Evolutionary conservation across 2,329 filamentous ascomycete species (phyloP), one percentile per base, ranked within the genome.

Genomic region (Ophiostoma sp.): DNA sequence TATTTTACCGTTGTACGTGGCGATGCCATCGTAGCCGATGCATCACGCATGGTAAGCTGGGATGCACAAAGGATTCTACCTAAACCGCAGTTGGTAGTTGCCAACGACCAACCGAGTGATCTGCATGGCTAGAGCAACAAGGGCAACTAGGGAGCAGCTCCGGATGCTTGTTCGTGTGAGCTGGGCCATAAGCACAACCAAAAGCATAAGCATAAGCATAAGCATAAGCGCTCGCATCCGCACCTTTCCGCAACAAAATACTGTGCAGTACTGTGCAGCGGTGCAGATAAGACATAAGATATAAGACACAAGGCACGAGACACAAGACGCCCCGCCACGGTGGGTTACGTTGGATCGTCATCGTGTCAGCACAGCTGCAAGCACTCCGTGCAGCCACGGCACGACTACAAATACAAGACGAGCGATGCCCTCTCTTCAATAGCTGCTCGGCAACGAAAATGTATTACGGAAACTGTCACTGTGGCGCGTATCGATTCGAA

Each of bases 401-500:
- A 27, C 49, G 49, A 12, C 49, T 55, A n/a, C 12, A 18, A 49
- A 12, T 11, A 55, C 7, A 9, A 55, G n/a, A 27, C 49, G 27
- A 27, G n/a, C 5, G 1, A 9, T 11, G 14, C 12, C 49, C 8
- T 9, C 6, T 4, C 8, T 9, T 1, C n/a, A 1, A 9, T 11
- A 27, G 27, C 3, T 1, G 27, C 18, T 27, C n/a, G 49, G 11
- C 16, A 55, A 55, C 18, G 7, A 55, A n/a, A 27, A 71, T 70
- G 68, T 47, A 27, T 9, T 47, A 62, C 36, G 70, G 69, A 36
- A 71, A 69, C 44, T 71, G 70, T 16, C 70, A 71, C 47, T 71
- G 70, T 7, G 70, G 70, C 1, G 45, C 58, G 16, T 68, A 70
- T 45, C 70, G 70, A 12, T 71, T 70, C 42, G 64, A 68, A 40